phyloP scores from a whole-genome alignment of 257 asterid species.

The Capsicum rhomboideum region DNA sequence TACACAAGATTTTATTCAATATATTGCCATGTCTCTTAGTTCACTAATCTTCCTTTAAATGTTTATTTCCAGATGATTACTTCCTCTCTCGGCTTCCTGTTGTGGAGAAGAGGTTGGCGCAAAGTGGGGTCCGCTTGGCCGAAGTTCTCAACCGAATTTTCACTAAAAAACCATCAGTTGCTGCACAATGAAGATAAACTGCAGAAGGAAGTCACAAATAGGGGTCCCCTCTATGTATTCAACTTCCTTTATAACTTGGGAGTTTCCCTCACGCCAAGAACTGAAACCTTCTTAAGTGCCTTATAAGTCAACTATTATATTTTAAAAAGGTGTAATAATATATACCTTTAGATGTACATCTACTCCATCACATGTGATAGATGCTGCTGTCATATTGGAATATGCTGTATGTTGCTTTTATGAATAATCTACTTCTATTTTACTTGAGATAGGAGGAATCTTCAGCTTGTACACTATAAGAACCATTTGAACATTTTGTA shows the following conservation, averaged over 20 bases:
- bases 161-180: constrained; percentile 25
- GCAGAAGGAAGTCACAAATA: neutral
- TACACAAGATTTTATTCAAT: neutral
- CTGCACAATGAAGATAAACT: constrained; percentile 34
- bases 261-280: constrained; percentile 29
- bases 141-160: constrained; percentile 70
- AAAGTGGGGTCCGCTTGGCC: constrained; percentile 81
- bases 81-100: constrained; percentile 76
- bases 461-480: constrained; percentile 49
- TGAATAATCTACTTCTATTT: constrained; percentile 13
- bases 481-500: constrained; percentile 5
- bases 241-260: constrained; percentile 10
- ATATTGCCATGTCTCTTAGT: neutral
- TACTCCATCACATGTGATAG: neutral
- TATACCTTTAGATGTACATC: neutral
- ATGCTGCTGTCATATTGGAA: constrained; percentile 3
- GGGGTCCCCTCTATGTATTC: neutral
- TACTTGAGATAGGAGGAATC: constrained; percentile 16
- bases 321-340: neutral
- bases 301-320: neutral
- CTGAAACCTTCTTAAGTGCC: neutral
- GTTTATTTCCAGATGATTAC: constrained; percentile 49
- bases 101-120: constrained; percentile 73
- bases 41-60: neutral
- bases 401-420: constrained; percentile 27